Conservation (phyloP, 148 eudicot species). For the Chenopodium suecicum region DNA sequence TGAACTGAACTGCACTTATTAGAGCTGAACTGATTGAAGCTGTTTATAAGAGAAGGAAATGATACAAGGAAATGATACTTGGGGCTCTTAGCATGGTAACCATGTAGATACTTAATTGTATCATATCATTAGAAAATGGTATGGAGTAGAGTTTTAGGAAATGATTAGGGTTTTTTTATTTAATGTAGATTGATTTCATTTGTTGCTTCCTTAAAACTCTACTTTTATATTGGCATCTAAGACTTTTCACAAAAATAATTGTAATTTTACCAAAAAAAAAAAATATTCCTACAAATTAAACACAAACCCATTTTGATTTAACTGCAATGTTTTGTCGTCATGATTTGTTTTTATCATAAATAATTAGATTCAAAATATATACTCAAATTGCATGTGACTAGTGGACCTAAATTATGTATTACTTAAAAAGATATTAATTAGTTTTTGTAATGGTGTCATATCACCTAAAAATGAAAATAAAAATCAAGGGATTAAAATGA, state of each 20-base stretch:
- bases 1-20: too few species aligned
- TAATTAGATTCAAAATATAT: conserved; percentile 17
- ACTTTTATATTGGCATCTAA: too few species aligned
- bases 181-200: not conserved
- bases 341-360: conserved; percentile 8
- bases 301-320: not conserved
- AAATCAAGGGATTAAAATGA: not conserved
- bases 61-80: too few species aligned
- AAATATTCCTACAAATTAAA: not conserved
- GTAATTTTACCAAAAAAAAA: not conserved
- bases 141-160: not conserved
- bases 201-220: not conserved
- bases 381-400: conserved; percentile 29
- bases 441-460: conserved; percentile 24
- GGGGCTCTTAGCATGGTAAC: too few species aligned
- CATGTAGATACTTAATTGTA: too few species aligned
- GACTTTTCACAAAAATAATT: not conserved
- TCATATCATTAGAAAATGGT: not conserved
- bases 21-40: too few species aligned
- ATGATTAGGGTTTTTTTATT: not conserved
- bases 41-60: too few species aligned
- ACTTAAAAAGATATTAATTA: conserved; percentile 26
- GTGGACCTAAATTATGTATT: conserved; percentile 28
- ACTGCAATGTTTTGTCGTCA: conserved; percentile 6
- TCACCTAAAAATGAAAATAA: conserved; percentile 10